Percentiles rank a stretch among this genome's conserved stretches.
Evolutionary conservation across 306 rosid genomes (phyloP).

Genomic region (Cucumis cinereus): DNA sequence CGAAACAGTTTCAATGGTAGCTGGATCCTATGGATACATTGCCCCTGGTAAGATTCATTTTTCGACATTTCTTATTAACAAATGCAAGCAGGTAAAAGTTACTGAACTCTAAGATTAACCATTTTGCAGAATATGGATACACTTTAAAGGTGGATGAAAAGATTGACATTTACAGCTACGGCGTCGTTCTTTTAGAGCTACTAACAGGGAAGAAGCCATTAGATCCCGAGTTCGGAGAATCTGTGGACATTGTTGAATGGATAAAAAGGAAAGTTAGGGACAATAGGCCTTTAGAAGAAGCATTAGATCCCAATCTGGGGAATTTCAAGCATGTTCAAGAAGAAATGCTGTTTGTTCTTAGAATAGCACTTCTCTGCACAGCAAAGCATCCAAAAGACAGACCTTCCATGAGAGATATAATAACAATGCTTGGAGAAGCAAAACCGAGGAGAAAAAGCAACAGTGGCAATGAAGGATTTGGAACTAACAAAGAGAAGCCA

Average conservation of each 20-base stretch:
- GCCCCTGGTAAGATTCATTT: conserved; percentile 68
- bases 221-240: conserved; percentile 69
- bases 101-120: neutral
- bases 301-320: conserved; percentile 65
- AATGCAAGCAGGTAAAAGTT: neutral
- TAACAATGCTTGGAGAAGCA: conserved; percentile 92
- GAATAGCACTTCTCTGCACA: conserved; percentile 83
- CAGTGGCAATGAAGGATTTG: conserved; percentile 24
- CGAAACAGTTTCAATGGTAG: conserved; percentile 90
- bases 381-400: conserved; percentile 81
- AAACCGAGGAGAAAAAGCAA: conserved; percentile 85
- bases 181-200: conserved; percentile 88
- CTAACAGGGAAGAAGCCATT: conserved; percentile 67
- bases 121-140: conserved; percentile 73
- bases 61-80: neutral
- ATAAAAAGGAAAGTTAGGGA: conserved; percentile 52
- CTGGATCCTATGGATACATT: conserved; percentile 93
- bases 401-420: conserved; percentile 91
- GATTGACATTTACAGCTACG: conserved; percentile 84
- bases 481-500: conserved; percentile 41
- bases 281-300: conserved; percentile 55
- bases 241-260: conserved; percentile 82
- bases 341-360: conserved; percentile 85
- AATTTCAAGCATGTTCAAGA: conserved; percentile 70
- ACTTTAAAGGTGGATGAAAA: conserved; percentile 88